These are phyloP conservation scores for Usnea hakonensis DNA, from an alignment of 495 filamentous ascomycete species.

Conservation along the genomic window DNA sequence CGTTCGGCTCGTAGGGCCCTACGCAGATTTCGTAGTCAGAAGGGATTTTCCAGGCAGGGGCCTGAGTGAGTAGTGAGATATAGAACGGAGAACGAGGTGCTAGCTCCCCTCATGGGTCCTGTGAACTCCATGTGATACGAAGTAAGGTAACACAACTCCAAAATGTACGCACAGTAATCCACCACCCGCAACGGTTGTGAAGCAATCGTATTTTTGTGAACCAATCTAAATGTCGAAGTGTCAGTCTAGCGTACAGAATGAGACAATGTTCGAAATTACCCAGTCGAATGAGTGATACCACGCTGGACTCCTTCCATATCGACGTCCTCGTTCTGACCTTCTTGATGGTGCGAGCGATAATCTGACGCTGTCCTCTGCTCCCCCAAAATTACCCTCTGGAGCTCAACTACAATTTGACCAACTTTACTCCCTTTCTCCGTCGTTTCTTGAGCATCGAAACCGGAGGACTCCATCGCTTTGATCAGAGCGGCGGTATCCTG, in stretches of 20 bases:
- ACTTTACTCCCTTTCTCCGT: slow-evolving; percentile 9
- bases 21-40: background rate
- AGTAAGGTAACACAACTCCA: background rate
- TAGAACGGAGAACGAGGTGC: background rate
- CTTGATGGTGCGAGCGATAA: slow-evolving; percentile 9
- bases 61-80: background rate
- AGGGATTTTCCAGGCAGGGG: background rate
- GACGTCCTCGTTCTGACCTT: slow-evolving; percentile 20
- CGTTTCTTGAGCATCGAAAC: slow-evolving; percentile 1
- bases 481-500: slow-evolving; percentile 21
- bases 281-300: slow-evolving; percentile 23
- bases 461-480: slow-evolving; percentile 17
- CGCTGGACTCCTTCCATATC: slow-evolving; percentile 4
- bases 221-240: background rate
- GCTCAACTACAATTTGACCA: slow-evolving; percentile 28
- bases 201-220: background rate
- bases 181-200: slow-evolving; percentile 5
- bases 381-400: slow-evolving; percentile 23
- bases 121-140: background rate
- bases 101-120: background rate
- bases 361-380: slow-evolving; percentile 8
- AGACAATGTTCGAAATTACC: background rate
- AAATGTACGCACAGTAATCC: slow-evolving; percentile 1
- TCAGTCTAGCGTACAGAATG: background rate
- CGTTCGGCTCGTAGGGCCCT: slow-evolving; percentile 12